A percentile compares a stretch with the other conserved stretches of the same genome.
These are phyloP conservation scores for Noccaea caerulescens DNA, from an alignment of 345 rosid species.

Conservation along the genomic window DNA sequence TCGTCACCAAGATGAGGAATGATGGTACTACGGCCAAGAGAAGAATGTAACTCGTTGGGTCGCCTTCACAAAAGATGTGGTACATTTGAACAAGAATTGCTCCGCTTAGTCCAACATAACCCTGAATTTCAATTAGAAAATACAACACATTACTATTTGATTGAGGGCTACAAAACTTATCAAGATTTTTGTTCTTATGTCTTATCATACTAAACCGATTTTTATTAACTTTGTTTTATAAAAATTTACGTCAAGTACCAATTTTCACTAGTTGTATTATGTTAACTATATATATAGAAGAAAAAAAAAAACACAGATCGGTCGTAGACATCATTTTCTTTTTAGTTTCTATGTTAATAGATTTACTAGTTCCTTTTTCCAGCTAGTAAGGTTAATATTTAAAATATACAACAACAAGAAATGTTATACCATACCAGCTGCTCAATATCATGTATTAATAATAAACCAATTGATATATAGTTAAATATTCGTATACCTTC, in stretches of 20 bases:
- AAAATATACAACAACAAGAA: neutral
- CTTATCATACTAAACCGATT: neutral
- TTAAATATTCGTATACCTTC: slow-evolving; percentile 56
- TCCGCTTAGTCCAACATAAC: slow-evolving; percentile 89
- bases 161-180: neutral
- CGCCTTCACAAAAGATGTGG: slow-evolving; percentile 54
- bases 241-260: neutral
- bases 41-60: slow-evolving; percentile 66
- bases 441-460: neutral
- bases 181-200: neutral
- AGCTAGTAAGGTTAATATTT: slow-evolving; percentile 1
- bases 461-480: neutral
- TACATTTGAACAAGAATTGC: slow-evolving; percentile 79
- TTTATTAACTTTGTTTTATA: neutral
- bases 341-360: no score
- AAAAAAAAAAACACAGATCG: neutral
- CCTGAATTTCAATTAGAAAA: slow-evolving; percentile 45
- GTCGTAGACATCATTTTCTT: neutral
- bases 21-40: slow-evolving; percentile 74
- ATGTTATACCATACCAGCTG: neutral
- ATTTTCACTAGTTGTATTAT: slow-evolving; percentile 4
- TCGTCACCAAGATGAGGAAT: slow-evolving; percentile 54
- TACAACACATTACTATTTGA: slow-evolving; percentile 1
- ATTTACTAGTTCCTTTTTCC: neutral
- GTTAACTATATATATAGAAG: neutral